Percentiles rank a stretch among this genome's conserved stretches.
These are phyloP conservation scores for Apiospora hydei DNA, from an alignment of 2,329 filamentous ascomycete genomes.

Conservation along the genomic window DNA sequence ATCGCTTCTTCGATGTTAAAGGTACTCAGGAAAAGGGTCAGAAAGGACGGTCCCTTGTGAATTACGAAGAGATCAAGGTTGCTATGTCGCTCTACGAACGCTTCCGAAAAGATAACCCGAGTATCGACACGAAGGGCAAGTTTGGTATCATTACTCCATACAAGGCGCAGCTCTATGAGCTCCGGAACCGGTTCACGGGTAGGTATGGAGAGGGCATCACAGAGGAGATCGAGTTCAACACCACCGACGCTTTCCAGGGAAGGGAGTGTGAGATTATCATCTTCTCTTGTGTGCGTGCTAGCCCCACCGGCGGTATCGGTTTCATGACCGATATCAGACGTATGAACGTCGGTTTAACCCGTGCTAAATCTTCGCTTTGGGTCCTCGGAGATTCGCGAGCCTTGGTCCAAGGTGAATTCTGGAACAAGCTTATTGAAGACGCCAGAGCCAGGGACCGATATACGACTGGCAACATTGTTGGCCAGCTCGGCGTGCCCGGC, in stretches of 20 bases:
- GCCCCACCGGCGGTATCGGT: conserved; percentile 91
- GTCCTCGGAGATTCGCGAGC: conserved; percentile 92
- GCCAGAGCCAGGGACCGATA: conserved; percentile 78
- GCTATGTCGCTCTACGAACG: conserved; percentile 86
- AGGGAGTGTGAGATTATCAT: conserved; percentile 98
- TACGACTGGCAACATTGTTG: conserved; percentile 69
- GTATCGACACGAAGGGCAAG: conserved; percentile 77
- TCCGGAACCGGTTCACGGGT: conserved; percentile 76
- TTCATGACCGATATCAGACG: conserved; percentile 98
- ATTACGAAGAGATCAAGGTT: conserved; percentile 84
- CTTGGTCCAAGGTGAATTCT: conserved; percentile 86
- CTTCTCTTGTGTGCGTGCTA: conserved; percentile 96
- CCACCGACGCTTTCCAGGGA: conserved; percentile 96
- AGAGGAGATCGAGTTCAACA: conserved; percentile 93
- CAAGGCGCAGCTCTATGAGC: conserved; percentile 86
- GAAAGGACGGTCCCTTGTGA: conserved; percentile 88
- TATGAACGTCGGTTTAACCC: conserved; percentile 98
- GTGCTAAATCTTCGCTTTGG: conserved; percentile 96
- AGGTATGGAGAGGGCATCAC: conserved; percentile 78
- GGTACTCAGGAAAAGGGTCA: conserved; percentile 84
- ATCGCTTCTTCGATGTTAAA: conserved; percentile 95
- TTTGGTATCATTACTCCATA: conserved; percentile 98
- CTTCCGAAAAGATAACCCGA: conserved; percentile 74
- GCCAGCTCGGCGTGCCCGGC: conserved; percentile 55
- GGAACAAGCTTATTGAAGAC: conserved; percentile 86